Evolutionary conservation across 345 rosid species (phyloP).

Genomic region (Firmiana major): DNA sequence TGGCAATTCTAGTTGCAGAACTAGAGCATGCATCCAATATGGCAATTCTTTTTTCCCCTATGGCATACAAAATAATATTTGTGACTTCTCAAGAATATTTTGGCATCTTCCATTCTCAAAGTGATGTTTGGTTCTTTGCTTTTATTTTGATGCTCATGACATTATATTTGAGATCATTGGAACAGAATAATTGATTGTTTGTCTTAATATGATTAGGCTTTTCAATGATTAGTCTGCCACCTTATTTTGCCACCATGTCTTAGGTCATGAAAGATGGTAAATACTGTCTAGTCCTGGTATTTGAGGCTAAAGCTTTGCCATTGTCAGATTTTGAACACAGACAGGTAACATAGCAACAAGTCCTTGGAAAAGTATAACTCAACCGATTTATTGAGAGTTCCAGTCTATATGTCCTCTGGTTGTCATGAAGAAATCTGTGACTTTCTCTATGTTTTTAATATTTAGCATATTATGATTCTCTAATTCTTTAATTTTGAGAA

Average conservation of each 20-base stretch:
- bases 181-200: background rate
- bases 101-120: background rate
- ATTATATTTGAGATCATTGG: background rate
- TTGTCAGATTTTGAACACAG: conserved; percentile 79
- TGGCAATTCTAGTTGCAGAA: background rate
- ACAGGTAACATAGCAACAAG: conserved; percentile 43
- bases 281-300: conserved; percentile 68
- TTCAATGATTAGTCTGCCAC: no score
- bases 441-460: background rate
- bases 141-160: background rate
- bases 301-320: conserved; percentile 73
- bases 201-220: background rate
- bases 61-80: background rate
- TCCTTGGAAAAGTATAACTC: background rate
- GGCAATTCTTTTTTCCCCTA: background rate
- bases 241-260: conserved; percentile 12
- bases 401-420: background rate
- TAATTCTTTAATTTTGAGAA: background rate
- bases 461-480: conserved; percentile 1
- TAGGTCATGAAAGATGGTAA: conserved; percentile 78
- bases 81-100: conserved; percentile 6
- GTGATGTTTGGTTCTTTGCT: background rate
- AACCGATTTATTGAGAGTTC: background rate
- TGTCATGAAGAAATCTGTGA: background rate
- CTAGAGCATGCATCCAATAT: background rate